Evolutionary conservation across 371 early-diverging fungal genomes (phyloP), one percentile per base, ranked within the genome.

Genomic region (Choanephora cucurbitarum): DNA sequence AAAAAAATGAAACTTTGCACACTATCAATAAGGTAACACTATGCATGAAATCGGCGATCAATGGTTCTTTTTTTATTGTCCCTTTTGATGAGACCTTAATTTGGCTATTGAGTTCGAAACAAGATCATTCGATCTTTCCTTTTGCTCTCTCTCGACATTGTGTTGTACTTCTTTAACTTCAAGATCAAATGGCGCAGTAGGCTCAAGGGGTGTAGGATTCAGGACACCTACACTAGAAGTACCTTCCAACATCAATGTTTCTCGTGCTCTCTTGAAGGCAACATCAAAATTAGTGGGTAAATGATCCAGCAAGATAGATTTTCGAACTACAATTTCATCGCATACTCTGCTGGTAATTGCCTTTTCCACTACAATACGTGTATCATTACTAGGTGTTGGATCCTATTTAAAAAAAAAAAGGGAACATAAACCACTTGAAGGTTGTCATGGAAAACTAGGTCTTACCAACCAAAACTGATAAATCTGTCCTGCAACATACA

Each of bases 401-500:
- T 80, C 77, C 73, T 74, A 50, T 28, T 28, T 23, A 52, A 47
- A 34, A n/a, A n/a, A n/a, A n/a, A n/a, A n/a, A n/a, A n/a, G n/a
- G n/a, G n/a, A n/a, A n/a, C n/a, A n/a, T n/a, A n/a, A n/a, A n/a
- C n/a, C n/a, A n/a, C n/a, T n/a, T n/a, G n/a, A n/a, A n/a, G n/a
- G n/a, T n/a, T n/a, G n/a, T 34, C 17, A 37, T 17, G 31, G 28
- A 37, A 13, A 13, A 17, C n/a, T n/a, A n/a, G n/a, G 8, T 18
- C 57, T 55, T 66, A 75, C 75, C 58, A 72, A 49, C 80, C 77
- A 80, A 49, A 79, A 79, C 48, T 79, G 80, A 52, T 70, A 79
- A 14, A 79, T 64, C 44, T 62, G 66, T 24, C 80, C 80, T 22
- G 74, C 80, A 19, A 79, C 77, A 49, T 74, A 80, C 9, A 80